These are phyloP conservation scores for Saccharomycopsis guyanensis DNA, from an alignment of 805 yeast species.

Conservation along the genomic window DNA sequence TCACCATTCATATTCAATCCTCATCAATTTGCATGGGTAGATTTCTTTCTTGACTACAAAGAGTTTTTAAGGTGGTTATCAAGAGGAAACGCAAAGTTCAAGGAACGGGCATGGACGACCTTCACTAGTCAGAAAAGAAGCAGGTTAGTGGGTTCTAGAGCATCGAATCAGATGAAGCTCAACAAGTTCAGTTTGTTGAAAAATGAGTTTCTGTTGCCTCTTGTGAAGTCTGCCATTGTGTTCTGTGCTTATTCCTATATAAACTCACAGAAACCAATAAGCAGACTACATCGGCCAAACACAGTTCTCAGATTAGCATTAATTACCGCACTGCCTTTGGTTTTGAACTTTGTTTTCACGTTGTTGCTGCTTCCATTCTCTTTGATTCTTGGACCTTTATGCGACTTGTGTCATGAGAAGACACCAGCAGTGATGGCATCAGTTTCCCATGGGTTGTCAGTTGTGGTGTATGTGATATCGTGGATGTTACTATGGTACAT, in stretches of 20 bases:
- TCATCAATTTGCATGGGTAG: constrained; percentile 94
- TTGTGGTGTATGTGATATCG: constrained; percentile 75
- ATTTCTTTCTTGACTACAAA: constrained; percentile 93
- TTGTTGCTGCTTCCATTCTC: constrained; percentile 37
- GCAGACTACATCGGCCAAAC: constrained; percentile 39
- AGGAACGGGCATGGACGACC: constrained; percentile 85
- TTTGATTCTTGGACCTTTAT: constrained; percentile 40
- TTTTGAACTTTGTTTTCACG: constrained; percentile 30
- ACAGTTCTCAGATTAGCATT: constrained; percentile 56
- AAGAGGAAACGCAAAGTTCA: constrained; percentile 87
- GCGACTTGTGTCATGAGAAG: constrained; percentile 61
- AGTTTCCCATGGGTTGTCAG: constrained; percentile 92
- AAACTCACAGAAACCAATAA: constrained; percentile 82
- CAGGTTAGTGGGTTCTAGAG: constrained; percentile 76
- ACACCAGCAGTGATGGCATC: constrained; percentile 95
- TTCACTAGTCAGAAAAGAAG: constrained; percentile 77
- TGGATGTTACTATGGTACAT: constrained; percentile 96
- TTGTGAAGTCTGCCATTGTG: constrained; percentile 69
- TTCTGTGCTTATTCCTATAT: constrained; percentile 74
- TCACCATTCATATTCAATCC: constrained; percentile 97
- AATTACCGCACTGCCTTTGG: constrained; percentile 42
- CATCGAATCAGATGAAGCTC: constrained; percentile 32
- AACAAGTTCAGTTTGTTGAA: constrained; percentile 42
- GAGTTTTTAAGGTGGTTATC: constrained; percentile 86
- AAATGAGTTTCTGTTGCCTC: constrained; percentile 66